phyloP scores from a whole-genome alignment of 2,329 filamentous ascomycete species.

The Diaporthe eres region DNA sequence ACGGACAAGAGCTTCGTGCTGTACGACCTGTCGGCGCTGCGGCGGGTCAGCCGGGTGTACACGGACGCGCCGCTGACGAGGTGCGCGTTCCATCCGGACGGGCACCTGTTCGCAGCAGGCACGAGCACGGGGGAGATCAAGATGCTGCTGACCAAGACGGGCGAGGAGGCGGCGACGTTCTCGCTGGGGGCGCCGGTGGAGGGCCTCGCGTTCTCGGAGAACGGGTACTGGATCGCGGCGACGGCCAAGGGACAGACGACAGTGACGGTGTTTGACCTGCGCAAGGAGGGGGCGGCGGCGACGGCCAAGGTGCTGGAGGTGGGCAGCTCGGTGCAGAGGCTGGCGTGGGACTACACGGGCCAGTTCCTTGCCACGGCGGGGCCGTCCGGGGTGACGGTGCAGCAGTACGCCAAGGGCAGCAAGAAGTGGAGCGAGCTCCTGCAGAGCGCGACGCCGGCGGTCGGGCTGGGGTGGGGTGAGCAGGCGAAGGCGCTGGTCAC shows the following conservation, averaged over 20 bases:
- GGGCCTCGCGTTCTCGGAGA: slow-evolving; percentile 90
- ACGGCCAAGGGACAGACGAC: slow-evolving; percentile 82
- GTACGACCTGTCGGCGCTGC: slow-evolving; percentile 81
- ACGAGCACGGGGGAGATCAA: slow-evolving; percentile 86
- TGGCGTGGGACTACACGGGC: slow-evolving; percentile 95
- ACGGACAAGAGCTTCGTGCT: slow-evolving; percentile 93
- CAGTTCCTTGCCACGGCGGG: slow-evolving; percentile 91
- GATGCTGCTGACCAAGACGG: slow-evolving; percentile 88
- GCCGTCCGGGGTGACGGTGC: slow-evolving; percentile 84
- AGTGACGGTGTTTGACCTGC: slow-evolving; percentile 91
- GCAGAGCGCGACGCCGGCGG: slow-evolving; percentile 79
- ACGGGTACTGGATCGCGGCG: slow-evolving; percentile 95
- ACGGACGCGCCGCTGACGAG: slow-evolving; percentile 82
- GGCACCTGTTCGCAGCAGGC: slow-evolving; percentile 91
- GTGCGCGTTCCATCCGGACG: slow-evolving; percentile 93
- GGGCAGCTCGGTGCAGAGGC: slow-evolving; percentile 80
- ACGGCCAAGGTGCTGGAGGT: slow-evolving; percentile 89
- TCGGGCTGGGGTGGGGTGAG: slow-evolving; percentile 83
- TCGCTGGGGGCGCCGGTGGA: slow-evolving; percentile 78
- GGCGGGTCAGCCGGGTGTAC: slow-evolving; percentile 83
- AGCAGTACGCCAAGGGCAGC: slow-evolving; percentile 87
- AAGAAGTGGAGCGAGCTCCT: slow-evolving; percentile 94
- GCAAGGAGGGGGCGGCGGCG: slow-evolving; percentile 88
- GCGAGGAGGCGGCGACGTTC: slow-evolving; percentile 83
- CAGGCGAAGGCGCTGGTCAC: slow-evolving; percentile 81